Conservation (phyloP, 2,329 filamentous ascomycete species). For the Exophiala bonariae region DNA sequence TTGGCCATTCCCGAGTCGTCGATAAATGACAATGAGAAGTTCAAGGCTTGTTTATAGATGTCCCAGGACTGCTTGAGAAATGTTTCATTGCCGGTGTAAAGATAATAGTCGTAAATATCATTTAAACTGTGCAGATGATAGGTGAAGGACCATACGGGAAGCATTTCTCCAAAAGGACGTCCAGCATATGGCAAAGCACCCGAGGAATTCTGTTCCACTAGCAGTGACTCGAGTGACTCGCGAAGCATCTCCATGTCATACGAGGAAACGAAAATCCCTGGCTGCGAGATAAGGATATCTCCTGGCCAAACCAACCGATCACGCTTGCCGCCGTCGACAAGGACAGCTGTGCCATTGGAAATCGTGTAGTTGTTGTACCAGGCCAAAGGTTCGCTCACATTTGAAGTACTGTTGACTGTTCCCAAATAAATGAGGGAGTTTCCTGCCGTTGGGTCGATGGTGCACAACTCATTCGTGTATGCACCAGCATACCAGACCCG, state of each 20-base stretch:
- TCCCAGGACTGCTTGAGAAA: conserved; percentile 46
- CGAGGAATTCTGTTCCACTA: neutral
- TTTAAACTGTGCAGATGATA: conserved; percentile 56
- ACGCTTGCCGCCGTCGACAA: conserved; percentile 43
- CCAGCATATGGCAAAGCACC: conserved; percentile 52
- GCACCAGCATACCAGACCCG: conserved; percentile 58
- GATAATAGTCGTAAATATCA: conserved; percentile 46
- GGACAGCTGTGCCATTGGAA: conserved; percentile 34
- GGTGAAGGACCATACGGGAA: conserved; percentile 46
- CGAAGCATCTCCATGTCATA: conserved; percentile 53
- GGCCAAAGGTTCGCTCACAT: conserved; percentile 5
- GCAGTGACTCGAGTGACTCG: conserved; percentile 41
- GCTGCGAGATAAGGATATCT: conserved; percentile 60
- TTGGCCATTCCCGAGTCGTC: conserved; percentile 48
- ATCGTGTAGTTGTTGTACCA: conserved; percentile 22
- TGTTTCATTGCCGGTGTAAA: conserved; percentile 41
- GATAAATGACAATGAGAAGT: conserved; percentile 42
- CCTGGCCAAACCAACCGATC: conserved; percentile 58
- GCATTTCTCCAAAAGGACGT: conserved; percentile 38
- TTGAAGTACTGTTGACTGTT: conserved; percentile 3
- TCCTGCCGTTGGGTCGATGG: conserved; percentile 32
- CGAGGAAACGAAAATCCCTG: conserved; percentile 56
- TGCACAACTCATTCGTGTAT: conserved; percentile 45
- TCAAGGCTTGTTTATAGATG: conserved; percentile 44
- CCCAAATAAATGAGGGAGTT: conserved; percentile 15